These are phyloP conservation scores for Erysimum cheiri DNA, from an alignment of 441 rosid genomes.

Conservation along the genomic window DNA sequence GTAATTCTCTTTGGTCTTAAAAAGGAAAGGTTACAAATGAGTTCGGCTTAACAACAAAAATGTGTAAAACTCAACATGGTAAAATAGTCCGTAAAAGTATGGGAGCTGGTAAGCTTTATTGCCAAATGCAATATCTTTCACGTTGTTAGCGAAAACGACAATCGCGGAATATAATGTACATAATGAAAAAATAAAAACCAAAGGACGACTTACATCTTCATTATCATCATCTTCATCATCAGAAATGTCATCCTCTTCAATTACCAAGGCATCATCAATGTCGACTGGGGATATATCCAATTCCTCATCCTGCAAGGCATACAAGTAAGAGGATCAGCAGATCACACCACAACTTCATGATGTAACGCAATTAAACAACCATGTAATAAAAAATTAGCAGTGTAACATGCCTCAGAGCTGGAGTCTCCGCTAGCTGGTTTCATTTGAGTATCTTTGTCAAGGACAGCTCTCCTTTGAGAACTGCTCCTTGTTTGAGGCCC, in stretches of 20 bases:
- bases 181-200: not conserved
- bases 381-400: constrained; percentile 19
- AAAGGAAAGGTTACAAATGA: constrained; percentile 1
- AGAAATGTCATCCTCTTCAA: constrained; percentile 98
- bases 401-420: constrained; percentile 83
- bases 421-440: constrained; percentile 81
- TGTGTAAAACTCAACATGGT: not conserved
- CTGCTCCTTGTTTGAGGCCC: constrained; percentile 99
- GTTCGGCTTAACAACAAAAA: not conserved
- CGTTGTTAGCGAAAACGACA: constrained; percentile 8
- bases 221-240: constrained; percentile 96
- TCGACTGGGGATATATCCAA: constrained; percentile 90
- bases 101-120: constrained; percentile 14
- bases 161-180: not conserved
- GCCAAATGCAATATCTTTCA: constrained; percentile 22
- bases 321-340: constrained; percentile 30
- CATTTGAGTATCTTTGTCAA: constrained; percentile 79
- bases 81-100: not conserved
- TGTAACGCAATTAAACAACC: constrained; percentile 21
- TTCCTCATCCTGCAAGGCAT: constrained; percentile 84
- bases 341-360: constrained; percentile 19
- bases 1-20: not conserved
- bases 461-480: constrained; percentile 81
- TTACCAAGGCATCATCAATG: constrained; percentile 94
- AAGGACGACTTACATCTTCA: constrained; percentile 77